These are phyloP conservation scores for Skeletonema tropicum DNA, from an alignment of 108 stramenopile species.

Conservation along the genomic window DNA sequence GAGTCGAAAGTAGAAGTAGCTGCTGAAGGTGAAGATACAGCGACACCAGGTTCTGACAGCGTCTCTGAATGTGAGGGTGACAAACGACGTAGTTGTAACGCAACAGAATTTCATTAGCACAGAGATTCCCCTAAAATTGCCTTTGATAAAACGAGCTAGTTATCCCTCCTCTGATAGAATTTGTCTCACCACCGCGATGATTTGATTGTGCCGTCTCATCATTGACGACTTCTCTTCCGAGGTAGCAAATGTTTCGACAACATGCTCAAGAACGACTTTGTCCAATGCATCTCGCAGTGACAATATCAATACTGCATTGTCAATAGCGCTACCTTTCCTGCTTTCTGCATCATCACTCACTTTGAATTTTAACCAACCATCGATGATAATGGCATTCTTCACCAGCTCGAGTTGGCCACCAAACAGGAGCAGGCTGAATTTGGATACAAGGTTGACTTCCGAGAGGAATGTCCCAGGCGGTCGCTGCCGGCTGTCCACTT, in stretches of 20 bases:
- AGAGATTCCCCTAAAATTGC: too few species aligned
- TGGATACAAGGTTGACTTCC: conserved; percentile 71
- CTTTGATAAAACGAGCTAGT: too few species aligned
- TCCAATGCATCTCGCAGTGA: conserved; percentile 29
- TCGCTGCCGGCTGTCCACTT: conserved; percentile 12
- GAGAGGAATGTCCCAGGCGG: conserved; percentile 52
- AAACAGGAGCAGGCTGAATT: conserved; percentile 69
- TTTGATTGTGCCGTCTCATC: conserved; percentile 19
- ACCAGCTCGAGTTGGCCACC: conserved; percentile 57
- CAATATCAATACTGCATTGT: conserved; percentile 40
- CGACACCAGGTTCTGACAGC: too few species aligned
- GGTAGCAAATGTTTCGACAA: conserved; percentile 21
- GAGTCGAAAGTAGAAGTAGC: too few species aligned
- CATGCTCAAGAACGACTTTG: conserved; percentile 36
- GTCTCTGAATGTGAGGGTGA: too few species aligned
- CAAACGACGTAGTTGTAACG: too few species aligned
- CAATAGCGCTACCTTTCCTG: conserved; percentile 5
- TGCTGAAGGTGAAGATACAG: too few species aligned
- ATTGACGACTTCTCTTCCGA: conserved; percentile 13
- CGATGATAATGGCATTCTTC: conserved; percentile 59
- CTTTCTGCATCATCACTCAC: conserved; percentile 40
- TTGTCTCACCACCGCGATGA: conserved; percentile 26
- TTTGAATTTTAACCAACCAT: conserved; percentile 76
- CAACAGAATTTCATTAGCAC: too few species aligned
- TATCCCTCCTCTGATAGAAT: conserved; percentile 27